These are phyloP conservation scores for Lodderomyces pseudojiufengensis DNA, from an alignment of 1,139 yeast species.

Conservation along the genomic window DNA sequence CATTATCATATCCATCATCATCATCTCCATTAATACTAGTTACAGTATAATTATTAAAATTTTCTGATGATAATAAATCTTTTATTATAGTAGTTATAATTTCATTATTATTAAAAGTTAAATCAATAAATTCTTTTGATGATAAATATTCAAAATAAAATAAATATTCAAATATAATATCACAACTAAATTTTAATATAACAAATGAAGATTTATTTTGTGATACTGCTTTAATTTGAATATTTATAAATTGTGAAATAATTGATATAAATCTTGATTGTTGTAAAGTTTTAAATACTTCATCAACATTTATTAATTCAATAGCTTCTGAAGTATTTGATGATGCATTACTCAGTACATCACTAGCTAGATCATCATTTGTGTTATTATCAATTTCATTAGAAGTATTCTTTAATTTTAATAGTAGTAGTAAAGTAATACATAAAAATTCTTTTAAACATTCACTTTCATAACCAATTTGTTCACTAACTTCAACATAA, in stretches of 20 bases:
- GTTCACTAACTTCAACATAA: slow-evolving; percentile 3
- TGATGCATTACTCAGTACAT: slow-evolving; percentile 1
- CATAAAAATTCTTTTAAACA: slow-evolving; percentile 36
- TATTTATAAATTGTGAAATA: slow-evolving; percentile 35
- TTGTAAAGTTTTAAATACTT: slow-evolving; percentile 24
- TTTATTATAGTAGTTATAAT: slow-evolving; percentile 42
- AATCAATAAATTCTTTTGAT: slow-evolving; percentile 31
- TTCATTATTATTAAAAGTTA: slow-evolving; percentile 24
- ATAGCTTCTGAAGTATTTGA: slow-evolving; percentile 8
- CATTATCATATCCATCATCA: slow-evolving; percentile 41
- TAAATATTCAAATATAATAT: slow-evolving; percentile 42
- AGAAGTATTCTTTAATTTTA: slow-evolving; percentile 31
- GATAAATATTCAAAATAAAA: slow-evolving; percentile 33
- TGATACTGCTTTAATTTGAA: slow-evolving; percentile 24
- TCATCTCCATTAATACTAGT: slow-evolving; percentile 41
- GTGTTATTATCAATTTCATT: slow-evolving; percentile 15
- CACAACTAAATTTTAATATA: slow-evolving; percentile 38
- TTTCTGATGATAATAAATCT: slow-evolving; percentile 50
- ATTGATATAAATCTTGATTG: slow-evolving; percentile 49
- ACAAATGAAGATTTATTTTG: slow-evolving; percentile 27
- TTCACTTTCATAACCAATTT: slow-evolving; percentile 20
- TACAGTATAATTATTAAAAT: slow-evolving; percentile 35
- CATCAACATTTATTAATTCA: slow-evolving; percentile 16
- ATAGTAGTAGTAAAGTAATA: slow-evolving; percentile 30
- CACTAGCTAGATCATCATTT: slow-evolving; percentile 1